Evolutionary conservation across 345 rosid genomes (phyloP), one percentile per base, ranked within the genome.

Genomic region (Reutealis trisperma): DNA sequence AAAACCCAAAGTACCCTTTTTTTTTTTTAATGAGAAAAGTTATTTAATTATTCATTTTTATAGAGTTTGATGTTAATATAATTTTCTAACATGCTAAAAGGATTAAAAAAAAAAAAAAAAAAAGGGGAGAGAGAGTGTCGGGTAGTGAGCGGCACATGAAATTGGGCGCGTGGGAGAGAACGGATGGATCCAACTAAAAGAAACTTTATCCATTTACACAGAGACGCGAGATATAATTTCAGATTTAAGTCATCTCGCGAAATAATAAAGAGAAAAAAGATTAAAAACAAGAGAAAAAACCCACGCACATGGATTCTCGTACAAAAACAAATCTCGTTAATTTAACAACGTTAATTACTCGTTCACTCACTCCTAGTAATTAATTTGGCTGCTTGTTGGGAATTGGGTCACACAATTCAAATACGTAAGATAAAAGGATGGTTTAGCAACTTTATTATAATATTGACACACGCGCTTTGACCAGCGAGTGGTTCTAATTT

Each of bases 381-480:
- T 66, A 42, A 19, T 66, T 66, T 42, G 74, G 37, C 63, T 70
- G 49, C 74, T 57, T 34, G 63, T 71, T 55, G 63, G 74, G 30
- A 71, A 18, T 2, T 37, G 63, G 63, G 51, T 8, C 25, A 10
- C 47, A 18, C 19, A 32, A 63, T 32, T 15, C 10, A 63, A 34
- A 32, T 41, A 32, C 42, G 41, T 6, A 5, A 21, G 49, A 65
- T 8, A 45, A 21, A 16, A 24, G 45, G 37, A 24, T 42, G 5
- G 6, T 32, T 63, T 63, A 42, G 67, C 18, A n/a, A 32, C 21
- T 32, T 16, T 4, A 16, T 1, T 2, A 3, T 12, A 16, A 54
- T 4, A 5, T 19, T 27, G 0, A 16, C 19, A 15, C 18, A 15
- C 67, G 44, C 67, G 6, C 67, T 63, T 63, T 63, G 67, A 63